Conservation (phyloP, 495 filamentous ascomycete species). For the Aspergillus cavernicola region DNA sequence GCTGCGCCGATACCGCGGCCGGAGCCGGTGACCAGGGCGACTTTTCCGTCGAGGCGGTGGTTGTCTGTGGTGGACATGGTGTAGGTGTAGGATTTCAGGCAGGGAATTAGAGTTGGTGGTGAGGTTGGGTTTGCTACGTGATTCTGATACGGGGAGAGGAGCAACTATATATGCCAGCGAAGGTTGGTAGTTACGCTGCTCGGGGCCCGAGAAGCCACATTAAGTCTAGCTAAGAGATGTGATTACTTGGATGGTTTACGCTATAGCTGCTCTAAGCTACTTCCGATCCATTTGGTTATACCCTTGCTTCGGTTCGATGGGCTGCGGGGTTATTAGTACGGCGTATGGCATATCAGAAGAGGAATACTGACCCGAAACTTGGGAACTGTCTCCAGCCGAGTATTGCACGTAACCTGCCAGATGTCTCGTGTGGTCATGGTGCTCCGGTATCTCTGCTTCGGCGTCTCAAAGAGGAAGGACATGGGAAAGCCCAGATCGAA, state of each 20-base stretch:
- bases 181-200: neutral
- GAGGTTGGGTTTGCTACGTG: no score
- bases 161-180: no score
- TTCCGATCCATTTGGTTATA: neutral
- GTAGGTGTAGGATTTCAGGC: no score
- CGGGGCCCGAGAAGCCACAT: no score
- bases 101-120: no score
- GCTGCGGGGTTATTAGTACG: neutral
- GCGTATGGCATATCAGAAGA: neutral
- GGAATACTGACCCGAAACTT: neutral
- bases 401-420: neutral
- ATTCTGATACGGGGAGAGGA: neutral
- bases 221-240: no score
- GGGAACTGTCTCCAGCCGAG: neutral
- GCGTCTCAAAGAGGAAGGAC: neutral
- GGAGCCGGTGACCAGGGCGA: conserved; percentile 70
- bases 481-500: conserved; percentile 54
- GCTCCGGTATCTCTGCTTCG: neutral
- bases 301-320: conserved; percentile 1
- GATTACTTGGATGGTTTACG: no score
- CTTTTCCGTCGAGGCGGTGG: conserved; percentile 54
- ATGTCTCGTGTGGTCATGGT: neutral
- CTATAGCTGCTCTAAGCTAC: no score
- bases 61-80: neutral
- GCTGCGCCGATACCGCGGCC: conserved; percentile 71